Evolutionary conservation across 192 early-diverging fungal genomes (phyloP), one percentile per base, ranked within the genome.

Genomic region (Rhizoclosmatium sp.): DNA sequence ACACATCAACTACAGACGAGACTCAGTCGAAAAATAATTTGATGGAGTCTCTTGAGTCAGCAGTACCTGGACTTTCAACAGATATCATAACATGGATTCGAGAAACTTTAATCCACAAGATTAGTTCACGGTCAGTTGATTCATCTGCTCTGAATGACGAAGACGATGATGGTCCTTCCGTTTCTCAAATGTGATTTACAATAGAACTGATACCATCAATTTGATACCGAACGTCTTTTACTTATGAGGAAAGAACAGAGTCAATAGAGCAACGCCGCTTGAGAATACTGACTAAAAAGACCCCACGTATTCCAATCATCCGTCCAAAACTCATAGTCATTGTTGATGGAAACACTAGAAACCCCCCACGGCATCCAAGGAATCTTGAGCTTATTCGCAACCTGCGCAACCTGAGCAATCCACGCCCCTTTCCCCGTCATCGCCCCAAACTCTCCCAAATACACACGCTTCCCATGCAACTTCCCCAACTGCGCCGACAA

Each of bases 251-350:
- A 31, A 31, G 31, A 31, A 31, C 31, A 31, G 31, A 31, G 31
- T 31, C 31, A 31, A 31, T 31, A 31, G 31, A 31, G 31, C 62
- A 65, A 65, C 40, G 21, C n/a, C 21, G 10, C 16, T 65, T n/a
- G 62, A 65, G 62, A 9, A 65, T 19, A 10, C 62, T 65, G n/a
- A 12, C 9, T 23, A 42, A 79, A 59, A 31, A 75, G 49, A 49
- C 2, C 41, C 78, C 76, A 79, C 12, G 71, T 65, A 12, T 2
- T 31, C 16, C 9, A 16, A 58, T 71, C 62, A 40, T 62, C 47
- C 16, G 75, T 77, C 19, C 9, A 78, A 75, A 79, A 79, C 45
- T 79, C 78, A 54, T 62, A 79, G 65, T 79, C 78, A 31, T 41
- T 47, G 4, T 7, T 39, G 5, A n/a, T 64, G 7, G 54, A 14